Evolutionary conservation across 768 basidiomycete genomes (phyloP).

Genomic region (Leccinum ochraceum): DNA sequence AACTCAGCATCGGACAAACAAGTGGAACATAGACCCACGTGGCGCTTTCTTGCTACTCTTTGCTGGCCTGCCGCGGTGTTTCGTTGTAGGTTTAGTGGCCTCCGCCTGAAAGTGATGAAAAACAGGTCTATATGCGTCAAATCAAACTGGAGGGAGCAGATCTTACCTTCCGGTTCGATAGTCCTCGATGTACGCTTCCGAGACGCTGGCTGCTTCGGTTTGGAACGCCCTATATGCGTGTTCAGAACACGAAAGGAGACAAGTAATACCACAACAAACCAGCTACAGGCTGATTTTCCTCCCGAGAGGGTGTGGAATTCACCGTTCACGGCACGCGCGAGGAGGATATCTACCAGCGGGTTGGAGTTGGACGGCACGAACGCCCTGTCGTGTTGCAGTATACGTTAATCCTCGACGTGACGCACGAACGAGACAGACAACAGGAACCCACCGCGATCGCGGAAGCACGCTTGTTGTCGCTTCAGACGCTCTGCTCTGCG

Average conservation of each 20-base stretch:
- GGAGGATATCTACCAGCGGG: too few relatives aligned
- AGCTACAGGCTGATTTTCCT: conserved; percentile 3
- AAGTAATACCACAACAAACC: conserved; percentile 13
- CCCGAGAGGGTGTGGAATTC: too few relatives aligned
- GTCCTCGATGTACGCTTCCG: too few relatives aligned
- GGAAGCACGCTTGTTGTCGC: too few relatives aligned
- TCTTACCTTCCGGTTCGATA: conserved; percentile 1
- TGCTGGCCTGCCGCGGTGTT: conserved; percentile 14
- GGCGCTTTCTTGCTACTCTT: conserved; percentile 16
- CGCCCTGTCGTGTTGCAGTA: too few relatives aligned
- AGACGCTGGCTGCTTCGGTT: too few relatives aligned
- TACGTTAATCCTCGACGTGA: too few relatives aligned
- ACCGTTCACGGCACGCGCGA: too few relatives aligned
- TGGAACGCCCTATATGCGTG: conserved; percentile 10
- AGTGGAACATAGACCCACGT: conserved; percentile 1
- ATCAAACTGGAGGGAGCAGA: background rate
- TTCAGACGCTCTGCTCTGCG: too few relatives aligned
- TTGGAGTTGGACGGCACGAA: too few relatives aligned
- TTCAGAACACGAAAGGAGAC: background rate
- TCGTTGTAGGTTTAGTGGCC: conserved; percentile 11
- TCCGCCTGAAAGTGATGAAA: background rate
- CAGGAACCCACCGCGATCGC: too few relatives aligned
- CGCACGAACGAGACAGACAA: too few relatives aligned
- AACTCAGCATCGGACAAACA: background rate
- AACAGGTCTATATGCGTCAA: background rate